Base-by-base conservation (phyloP, 2,329 filamentous ascomycete species). In the Apiospora koreana region DNA sequence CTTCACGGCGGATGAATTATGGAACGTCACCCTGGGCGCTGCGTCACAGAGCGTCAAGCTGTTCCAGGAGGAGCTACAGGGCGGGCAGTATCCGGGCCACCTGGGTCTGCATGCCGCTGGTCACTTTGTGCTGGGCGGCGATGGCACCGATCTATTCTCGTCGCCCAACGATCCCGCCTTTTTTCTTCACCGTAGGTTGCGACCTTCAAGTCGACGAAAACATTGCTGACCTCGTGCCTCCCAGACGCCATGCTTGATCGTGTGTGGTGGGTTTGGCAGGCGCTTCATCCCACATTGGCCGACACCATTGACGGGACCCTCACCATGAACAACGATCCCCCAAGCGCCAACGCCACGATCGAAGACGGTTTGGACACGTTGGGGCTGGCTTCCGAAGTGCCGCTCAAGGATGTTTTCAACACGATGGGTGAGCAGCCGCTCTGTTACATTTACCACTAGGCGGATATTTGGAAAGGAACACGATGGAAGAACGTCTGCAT, bases 111-210 rank as follows among this genome's bases (percentile, higher is more conserved):
- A 80, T 45, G 76, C 70, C 23, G 75, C 78, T 28, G 76, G 73
- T 62, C 76, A 77, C 54, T 66, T 77, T 7, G 72, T 74, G 58
- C 71, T 80, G 12, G 78, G 78, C 10, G 79, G 78, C 3, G 77
- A 79, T 38, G 72, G 76, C 46, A 68, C 71, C n/a, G 75, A 79
- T 71, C 75, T 74, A 58, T 79, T 73, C 71, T 75, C 74, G n/a
- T 79, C 77, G 8, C 76, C 75, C 0, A 74, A 72, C 10, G 77
- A 79, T 50, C 77, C 80, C 0, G 42, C 81, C 28, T 82, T 82
- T 69, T 81, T 76, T 75, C 25, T 81, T 70, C 48, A 54, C 6
- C 48, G 48, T 54, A 2, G 18, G 48, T 50, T 12, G 41, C 5
- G 41, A 16, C 41, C 12, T 10, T 43, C 5, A 16, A 16, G 14